Percentiles rank a stretch among this genome's conserved stretches.
Evolutionary conservation across 495 filamentous ascomycete genomes (phyloP).

Genomic region (Xylaria telfairii): DNA sequence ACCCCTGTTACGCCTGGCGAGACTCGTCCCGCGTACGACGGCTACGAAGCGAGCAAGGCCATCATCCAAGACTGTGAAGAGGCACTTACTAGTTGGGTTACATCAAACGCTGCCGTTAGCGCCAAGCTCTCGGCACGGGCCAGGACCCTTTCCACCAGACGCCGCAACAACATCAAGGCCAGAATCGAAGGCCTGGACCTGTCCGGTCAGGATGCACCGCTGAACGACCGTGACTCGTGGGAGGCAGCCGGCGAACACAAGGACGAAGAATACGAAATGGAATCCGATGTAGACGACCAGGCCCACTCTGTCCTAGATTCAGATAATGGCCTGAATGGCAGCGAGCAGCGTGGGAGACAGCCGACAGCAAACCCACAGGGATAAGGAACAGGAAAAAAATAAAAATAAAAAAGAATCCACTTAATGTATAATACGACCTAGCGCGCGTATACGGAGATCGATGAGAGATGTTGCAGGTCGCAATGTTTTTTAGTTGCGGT

Average conservation of each 20-base stretch:
- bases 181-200: conserved; percentile 75
- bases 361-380: conserved; percentile 8
- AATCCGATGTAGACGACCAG: conserved; percentile 59
- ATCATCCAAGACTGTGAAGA: conserved; percentile 99
- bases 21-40: conserved; percentile 94
- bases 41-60: conserved; percentile 96
- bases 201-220: conserved; percentile 80
- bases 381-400: neutral
- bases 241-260: conserved; percentile 81
- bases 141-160: conserved; percentile 83
- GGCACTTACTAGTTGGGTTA: conserved; percentile 94
- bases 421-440: conserved; percentile 42
- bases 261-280: conserved; percentile 55
- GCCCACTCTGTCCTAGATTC: conserved; percentile 50
- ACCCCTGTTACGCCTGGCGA: conserved; percentile 96
- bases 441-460: conserved; percentile 1
- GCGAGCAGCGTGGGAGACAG: conserved; percentile 48
- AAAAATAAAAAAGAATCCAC: conserved; percentile 8
- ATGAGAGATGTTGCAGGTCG: neutral
- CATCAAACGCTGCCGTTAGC: conserved; percentile 83
- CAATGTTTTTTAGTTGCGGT: neutral
- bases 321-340: conserved; percentile 50
- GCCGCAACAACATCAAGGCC: conserved; percentile 70
- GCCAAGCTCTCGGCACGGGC: conserved; percentile 84
- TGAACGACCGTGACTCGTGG: conserved; percentile 90